Conservation (phyloP, 1,284 basidiomycete genomes). For the Leccinum pachyderme region DNA sequence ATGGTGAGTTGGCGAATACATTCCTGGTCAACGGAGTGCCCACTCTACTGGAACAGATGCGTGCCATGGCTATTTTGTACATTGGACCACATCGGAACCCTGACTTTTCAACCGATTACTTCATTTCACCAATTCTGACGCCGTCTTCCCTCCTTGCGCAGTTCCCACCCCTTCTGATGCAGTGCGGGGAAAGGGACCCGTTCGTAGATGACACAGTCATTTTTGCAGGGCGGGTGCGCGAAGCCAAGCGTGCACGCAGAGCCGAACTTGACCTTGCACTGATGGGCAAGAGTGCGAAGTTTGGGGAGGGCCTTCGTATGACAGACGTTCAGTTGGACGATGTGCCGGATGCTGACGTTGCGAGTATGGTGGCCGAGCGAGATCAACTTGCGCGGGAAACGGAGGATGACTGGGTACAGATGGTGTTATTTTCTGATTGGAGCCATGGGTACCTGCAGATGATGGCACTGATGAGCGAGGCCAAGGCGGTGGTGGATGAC, state of each 20-base stretch:
- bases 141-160: slow-evolving; percentile 82
- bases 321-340: slow-evolving; percentile 24
- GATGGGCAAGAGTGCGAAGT: slow-evolving; percentile 55
- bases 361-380: slow-evolving; percentile 52
- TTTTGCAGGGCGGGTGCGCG: slow-evolving; percentile 88
- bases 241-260: slow-evolving; percentile 85
- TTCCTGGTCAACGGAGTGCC: slow-evolving; percentile 5
- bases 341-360: slow-evolving; percentile 35
- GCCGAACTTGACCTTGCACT: slow-evolving; percentile 58
- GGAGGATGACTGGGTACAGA: slow-evolving; percentile 94
- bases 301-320: slow-evolving; percentile 56
- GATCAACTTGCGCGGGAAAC: slow-evolving; percentile 63
- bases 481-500: slow-evolving; percentile 78
- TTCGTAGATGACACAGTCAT: slow-evolving; percentile 96
- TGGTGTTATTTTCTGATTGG: slow-evolving; percentile 89
- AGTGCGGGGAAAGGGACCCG: slow-evolving; percentile 95
- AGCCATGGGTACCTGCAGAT: slow-evolving; percentile 96
- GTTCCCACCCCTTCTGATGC: slow-evolving; percentile 91
- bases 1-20: slow-evolving; percentile 61
- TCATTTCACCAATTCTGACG: slow-evolving; percentile 90
- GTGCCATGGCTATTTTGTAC: slow-evolving; percentile 97
- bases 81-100: slow-evolving; percentile 91
- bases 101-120: slow-evolving; percentile 93
- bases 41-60: slow-evolving; percentile 64
- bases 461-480: slow-evolving; percentile 83